These are phyloP conservation scores for Saccharomyces hybrid DNA, from an alignment of 1,139 yeast genomes.

Conservation along the genomic window DNA sequence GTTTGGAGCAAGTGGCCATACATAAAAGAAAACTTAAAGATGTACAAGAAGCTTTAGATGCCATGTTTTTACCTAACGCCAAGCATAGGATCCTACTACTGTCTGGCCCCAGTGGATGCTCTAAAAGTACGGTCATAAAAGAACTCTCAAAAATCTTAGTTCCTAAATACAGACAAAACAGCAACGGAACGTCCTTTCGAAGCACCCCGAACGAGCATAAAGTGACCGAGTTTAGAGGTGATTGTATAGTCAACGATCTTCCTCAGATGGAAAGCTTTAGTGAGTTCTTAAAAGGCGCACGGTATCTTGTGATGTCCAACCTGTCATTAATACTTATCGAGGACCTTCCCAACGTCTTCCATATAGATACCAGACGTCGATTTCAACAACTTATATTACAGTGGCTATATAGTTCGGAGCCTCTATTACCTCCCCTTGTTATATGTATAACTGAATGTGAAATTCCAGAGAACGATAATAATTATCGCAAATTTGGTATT, in stretches of 20 bases:
- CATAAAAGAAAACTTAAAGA: conserved; percentile 60
- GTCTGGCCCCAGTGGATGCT: conserved; percentile 82
- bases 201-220: neutral
- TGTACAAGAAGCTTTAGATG: conserved; percentile 39
- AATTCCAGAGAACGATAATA: neutral
- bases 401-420: conserved; percentile 45
- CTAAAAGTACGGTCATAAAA: conserved; percentile 64
- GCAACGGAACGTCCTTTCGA: neutral
- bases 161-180: conserved; percentile 17
- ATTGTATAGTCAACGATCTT: conserved; percentile 32
- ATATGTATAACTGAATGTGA: conserved; percentile 66
- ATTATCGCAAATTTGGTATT: conserved; percentile 30
- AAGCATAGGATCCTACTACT: conserved; percentile 46
- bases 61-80: conserved; percentile 39
- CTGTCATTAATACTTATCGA: conserved; percentile 57
- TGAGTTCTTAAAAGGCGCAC: conserved; percentile 56
- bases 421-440: conserved; percentile 59
- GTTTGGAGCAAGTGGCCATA: conserved; percentile 47
- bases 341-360: conserved; percentile 78
- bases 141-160: conserved; percentile 47
- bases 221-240: conserved; percentile 47
- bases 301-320: conserved; percentile 42
- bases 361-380: conserved; percentile 45
- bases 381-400: conserved; percentile 51
- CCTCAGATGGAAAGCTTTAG: conserved; percentile 45